Conservation (phyloP, 1,284 basidiomycete species). For the Malassezia dermatis region DNA sequence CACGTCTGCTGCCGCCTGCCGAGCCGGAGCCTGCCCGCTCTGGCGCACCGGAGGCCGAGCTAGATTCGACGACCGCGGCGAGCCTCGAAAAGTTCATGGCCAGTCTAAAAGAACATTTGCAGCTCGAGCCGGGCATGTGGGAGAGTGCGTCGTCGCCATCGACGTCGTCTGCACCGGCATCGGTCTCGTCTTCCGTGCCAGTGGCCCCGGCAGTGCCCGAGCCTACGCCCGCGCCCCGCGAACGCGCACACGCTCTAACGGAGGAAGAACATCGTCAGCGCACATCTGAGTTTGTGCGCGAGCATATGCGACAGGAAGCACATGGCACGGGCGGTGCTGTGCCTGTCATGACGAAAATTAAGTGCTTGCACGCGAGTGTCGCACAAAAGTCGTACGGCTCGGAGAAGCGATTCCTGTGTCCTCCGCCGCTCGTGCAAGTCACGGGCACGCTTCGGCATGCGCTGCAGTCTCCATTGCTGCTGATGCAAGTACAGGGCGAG, state of each 20-base stretch:
- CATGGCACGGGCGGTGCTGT: conserved; percentile 16
- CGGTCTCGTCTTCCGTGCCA: neutral
- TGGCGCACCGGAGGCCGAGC: neutral
- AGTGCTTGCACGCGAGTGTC: conserved; percentile 74
- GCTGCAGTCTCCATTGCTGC: conserved; percentile 49
- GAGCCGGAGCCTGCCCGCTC: neutral
- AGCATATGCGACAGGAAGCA: conserved; percentile 23
- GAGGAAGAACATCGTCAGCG: conserved; percentile 22
- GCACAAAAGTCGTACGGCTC: conserved; percentile 84
- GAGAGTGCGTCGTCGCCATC: neutral
- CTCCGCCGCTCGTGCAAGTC: conserved; percentile 75
- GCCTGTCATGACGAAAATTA: conserved; percentile 58
- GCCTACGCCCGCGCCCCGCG: neutral
- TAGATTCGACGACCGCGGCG: conserved; percentile 25
- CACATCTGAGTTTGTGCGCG: conserved; percentile 21
- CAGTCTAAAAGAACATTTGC: conserved; percentile 19
- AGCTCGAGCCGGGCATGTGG: conserved; percentile 12
- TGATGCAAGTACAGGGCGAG: conserved; percentile 75
- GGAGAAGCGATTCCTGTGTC: conserved; percentile 81
- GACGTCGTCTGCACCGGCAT: neutral
- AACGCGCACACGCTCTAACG: conserved; percentile 12
- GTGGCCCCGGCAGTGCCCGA: neutral
- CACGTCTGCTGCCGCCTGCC: neutral
- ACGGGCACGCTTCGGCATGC: conserved; percentile 56
- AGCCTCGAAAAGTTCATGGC: conserved; percentile 36